Evolutionary conservation across 2,329 filamentous ascomycete genomes (phyloP).

Genomic region (Aspergillus jensenii): DNA sequence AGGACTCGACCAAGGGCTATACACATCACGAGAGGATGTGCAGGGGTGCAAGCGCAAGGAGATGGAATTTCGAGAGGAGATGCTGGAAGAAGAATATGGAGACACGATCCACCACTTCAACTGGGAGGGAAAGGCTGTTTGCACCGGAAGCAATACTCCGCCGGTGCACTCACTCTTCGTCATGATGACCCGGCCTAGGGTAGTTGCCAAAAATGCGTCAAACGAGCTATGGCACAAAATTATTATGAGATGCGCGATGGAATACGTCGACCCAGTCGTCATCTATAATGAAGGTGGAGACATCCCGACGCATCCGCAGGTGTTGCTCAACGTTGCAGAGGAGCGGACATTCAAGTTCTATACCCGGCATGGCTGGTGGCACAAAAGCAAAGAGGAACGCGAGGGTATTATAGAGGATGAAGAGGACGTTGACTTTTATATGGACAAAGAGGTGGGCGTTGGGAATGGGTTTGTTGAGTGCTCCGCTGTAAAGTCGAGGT

Average conservation of each 20-base stretch:
- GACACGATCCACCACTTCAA: slow-evolving; percentile 26
- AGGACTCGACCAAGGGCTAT: background rate
- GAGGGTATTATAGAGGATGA: slow-evolving; percentile 6
- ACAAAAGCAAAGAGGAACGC: background rate
- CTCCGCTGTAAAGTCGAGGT: background rate
- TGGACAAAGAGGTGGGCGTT: background rate
- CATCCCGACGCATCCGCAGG: slow-evolving; percentile 3
- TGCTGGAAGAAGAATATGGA: background rate
- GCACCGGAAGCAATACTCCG: slow-evolving; percentile 17
- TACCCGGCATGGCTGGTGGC: slow-evolving; percentile 24
- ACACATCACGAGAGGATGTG: too few relatives aligned
- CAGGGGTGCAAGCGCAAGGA: background rate
- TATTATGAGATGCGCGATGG: slow-evolving; percentile 16
- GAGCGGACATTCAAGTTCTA: slow-evolving; percentile 23
- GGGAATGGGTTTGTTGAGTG: background rate
- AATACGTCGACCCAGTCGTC: slow-evolving; percentile 25
- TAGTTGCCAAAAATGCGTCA: background rate
- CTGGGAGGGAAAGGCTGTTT: slow-evolving; percentile 18
- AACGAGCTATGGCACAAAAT: slow-evolving; percentile 11
- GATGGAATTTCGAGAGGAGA: background rate
- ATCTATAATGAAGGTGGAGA: slow-evolving; percentile 8
- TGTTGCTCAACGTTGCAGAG: slow-evolving; percentile 14
- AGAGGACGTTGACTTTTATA: background rate
- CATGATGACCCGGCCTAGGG: slow-evolving; percentile 19
- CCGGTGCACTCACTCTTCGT: slow-evolving; percentile 24